Evolutionary conservation across 1,284 basidiomycete genomes (phyloP), one percentile per base, ranked within the genome.

Genomic region (Grifola frondosa): DNA sequence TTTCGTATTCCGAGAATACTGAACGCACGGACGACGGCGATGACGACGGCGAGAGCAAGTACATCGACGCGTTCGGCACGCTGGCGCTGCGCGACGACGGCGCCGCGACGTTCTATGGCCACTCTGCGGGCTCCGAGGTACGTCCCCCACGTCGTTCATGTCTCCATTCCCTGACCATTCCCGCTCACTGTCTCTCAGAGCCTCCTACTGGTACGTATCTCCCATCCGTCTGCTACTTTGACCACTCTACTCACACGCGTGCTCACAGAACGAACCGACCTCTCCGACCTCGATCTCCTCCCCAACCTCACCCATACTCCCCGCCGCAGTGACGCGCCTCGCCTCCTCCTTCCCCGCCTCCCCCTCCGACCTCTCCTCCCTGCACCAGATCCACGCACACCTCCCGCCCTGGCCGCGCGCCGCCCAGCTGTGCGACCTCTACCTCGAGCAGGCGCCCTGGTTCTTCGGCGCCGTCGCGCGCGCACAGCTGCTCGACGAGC

Each of bases 391-490:
- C 15, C 60, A 67, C 19, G 58, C 61, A 8, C 74, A 76, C 56
- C 67, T 88, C 1, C 85, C 85, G 0, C 62, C 74, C 0, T 82
- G 77, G 71, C 58, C 65, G 4, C 78, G 81, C 34, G 78, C 79
- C 2, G 66, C 62, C 31, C 69, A 74, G 15, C 68, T 87, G 20
- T 74, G 73, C 51, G 71, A 78, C 19, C 69, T 84, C 11, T 88
- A 88, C 60, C 71, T 87, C 36, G 78, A 82, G 19, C 80, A 83
- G 54, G 81, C 83, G 2, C 81, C 82, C 0, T 88, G 85, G 85
- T 85, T 87, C 59, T 86, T 84, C 49, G 80, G 82, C 23, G 80
- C 83, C 1, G 76, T 86, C 21, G 80, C 79, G 3, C 66, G 68
- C 28, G 66, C 66, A 12, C 84, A 87, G 46, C 63, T 87, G 16